Percentiles rank a stretch among this genome's conserved stretches.
Conservation (phyloP, 2,329 filamentous ascomycete species). For the Pyrenophora tritici-repentis region DNA sequence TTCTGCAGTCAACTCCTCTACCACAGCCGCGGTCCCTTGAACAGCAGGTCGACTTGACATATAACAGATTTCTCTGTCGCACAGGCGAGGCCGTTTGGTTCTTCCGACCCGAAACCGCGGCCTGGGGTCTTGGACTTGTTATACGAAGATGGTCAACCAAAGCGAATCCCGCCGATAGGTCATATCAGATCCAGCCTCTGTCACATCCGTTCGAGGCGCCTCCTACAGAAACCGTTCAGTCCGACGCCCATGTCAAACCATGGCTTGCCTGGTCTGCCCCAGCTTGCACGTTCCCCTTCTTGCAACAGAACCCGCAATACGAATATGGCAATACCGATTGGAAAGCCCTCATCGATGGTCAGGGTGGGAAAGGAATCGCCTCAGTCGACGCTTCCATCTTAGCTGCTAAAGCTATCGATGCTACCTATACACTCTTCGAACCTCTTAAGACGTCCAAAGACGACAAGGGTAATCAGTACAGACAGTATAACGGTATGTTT, state of each 20-base stretch:
- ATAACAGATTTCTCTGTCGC: constrained; percentile 57
- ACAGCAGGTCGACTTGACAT: constrained; percentile 56
- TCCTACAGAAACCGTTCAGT: constrained; percentile 50
- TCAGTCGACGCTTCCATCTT: constrained; percentile 64
- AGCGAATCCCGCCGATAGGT: constrained; percentile 32
- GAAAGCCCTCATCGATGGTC: constrained; percentile 50
- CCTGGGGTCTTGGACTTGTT: constrained; percentile 61
- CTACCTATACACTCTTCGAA: constrained; percentile 60
- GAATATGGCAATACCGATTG: constrained; percentile 59
- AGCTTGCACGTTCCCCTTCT: constrained; percentile 51
- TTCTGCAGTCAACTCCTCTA: constrained; percentile 45
- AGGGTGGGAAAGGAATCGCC: constrained; percentile 55
- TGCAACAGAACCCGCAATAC: constrained; percentile 50
- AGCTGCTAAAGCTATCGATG: constrained; percentile 60
- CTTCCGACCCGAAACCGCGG: constrained; percentile 50
- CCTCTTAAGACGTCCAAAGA: constrained; percentile 46
- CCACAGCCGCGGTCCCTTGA: constrained; percentile 51
- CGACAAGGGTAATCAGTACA: constrained; percentile 49
- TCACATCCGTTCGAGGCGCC: constrained; percentile 53
- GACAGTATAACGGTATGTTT: constrained; percentile 60
- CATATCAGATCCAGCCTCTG: constrained; percentile 56
- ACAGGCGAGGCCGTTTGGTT: constrained; percentile 64
- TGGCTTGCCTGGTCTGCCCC: constrained; percentile 65
- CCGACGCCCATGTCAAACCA: constrained; percentile 55
- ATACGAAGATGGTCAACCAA: constrained; percentile 51